Percentiles rank a stretch among this genome's conserved stretches.
phyloP scores from a whole-genome alignment of 2,329 filamentous ascomycete genomes.

The Fusarium sp. region DNA sequence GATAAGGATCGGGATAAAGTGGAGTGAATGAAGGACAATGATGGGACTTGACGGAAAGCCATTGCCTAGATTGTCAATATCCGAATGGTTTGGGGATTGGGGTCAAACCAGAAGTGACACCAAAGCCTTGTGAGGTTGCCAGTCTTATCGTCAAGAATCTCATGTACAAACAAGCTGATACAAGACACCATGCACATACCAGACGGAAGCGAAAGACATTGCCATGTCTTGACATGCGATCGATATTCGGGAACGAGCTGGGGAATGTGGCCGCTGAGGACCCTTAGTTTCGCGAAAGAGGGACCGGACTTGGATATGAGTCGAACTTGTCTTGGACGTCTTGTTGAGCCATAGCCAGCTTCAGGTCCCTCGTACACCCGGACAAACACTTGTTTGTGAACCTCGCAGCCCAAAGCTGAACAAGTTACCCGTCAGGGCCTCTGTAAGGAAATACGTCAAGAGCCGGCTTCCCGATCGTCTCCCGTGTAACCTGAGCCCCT shows the following conservation, averaged over 20 bases:
- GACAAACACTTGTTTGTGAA: slow-evolving; percentile 27
- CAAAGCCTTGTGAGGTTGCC: background rate
- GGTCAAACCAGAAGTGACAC: background rate
- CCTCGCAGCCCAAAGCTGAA: background rate
- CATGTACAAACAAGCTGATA: slow-evolving; percentile 2
- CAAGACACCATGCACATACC: slow-evolving; percentile 23
- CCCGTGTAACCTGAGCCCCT: slow-evolving; percentile 19
- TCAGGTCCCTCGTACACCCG: background rate
- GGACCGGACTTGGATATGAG: background rate
- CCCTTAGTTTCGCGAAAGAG: background rate
- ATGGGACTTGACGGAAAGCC: slow-evolving; percentile 21
- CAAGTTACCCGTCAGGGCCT: slow-evolving; percentile 9
- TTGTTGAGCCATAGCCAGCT: background rate
- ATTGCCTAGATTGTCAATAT: slow-evolving; percentile 16
- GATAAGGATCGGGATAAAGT: slow-evolving; percentile 17
- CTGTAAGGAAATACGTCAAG: background rate
- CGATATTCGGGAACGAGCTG: slow-evolving; percentile 4
- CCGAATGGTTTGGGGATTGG: background rate
- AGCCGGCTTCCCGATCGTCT: slow-evolving; percentile 12
- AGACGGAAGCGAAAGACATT: slow-evolving; percentile 33
- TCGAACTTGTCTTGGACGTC: slow-evolving; percentile 3
- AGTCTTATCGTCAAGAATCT: background rate
- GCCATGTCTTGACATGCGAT: slow-evolving; percentile 33
- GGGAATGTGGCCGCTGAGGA: background rate
- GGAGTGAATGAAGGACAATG: slow-evolving; percentile 19